Conservation (phyloP, 495 filamentous ascomycete genomes). For the Aspergillus ostianus region DNA sequence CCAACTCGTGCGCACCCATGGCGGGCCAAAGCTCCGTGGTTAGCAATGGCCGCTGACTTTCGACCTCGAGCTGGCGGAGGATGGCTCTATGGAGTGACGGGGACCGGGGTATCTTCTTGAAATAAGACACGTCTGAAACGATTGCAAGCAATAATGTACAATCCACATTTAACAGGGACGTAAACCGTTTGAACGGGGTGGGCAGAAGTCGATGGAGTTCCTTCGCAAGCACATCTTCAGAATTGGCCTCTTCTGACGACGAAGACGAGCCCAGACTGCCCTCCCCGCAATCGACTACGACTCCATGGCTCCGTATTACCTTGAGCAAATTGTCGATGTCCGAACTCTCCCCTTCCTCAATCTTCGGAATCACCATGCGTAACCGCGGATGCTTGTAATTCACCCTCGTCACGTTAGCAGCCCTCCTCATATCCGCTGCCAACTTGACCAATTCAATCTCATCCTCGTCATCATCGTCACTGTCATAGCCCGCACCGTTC, state of each 20-base stretch:
- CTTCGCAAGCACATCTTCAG: constrained; percentile 26
- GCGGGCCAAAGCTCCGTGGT: constrained; percentile 62
- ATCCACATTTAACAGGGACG: constrained; percentile 64
- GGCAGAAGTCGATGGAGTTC: constrained; percentile 48
- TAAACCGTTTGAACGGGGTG: constrained; percentile 54
- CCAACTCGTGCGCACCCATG: constrained; percentile 49
- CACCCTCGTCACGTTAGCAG: constrained; percentile 52
- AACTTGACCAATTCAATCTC: constrained; percentile 57
- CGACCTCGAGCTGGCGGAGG: constrained; percentile 62
- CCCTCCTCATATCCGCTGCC: constrained; percentile 52
- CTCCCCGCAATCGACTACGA: constrained; percentile 48
- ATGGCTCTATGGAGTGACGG: constrained; percentile 55
- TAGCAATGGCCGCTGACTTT: constrained; percentile 59
- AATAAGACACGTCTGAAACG: constrained; percentile 69
- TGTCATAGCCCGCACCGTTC: constrained; percentile 20
- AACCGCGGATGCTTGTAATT: constrained; percentile 58
- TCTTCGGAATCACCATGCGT: constrained; percentile 59
- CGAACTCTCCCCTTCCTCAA: constrained; percentile 45
- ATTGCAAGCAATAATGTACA: constrained; percentile 71
- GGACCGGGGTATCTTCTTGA: constrained; percentile 33
- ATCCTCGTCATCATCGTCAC: constrained; percentile 34
- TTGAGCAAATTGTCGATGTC: constrained; percentile 59
- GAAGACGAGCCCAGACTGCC: constrained; percentile 21
- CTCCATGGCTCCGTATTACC: constrained; percentile 55
- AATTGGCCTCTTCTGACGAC: background rate